phyloP scores from a whole-genome alignment of 441 rosid species.

The Macaranga tanarius region DNA sequence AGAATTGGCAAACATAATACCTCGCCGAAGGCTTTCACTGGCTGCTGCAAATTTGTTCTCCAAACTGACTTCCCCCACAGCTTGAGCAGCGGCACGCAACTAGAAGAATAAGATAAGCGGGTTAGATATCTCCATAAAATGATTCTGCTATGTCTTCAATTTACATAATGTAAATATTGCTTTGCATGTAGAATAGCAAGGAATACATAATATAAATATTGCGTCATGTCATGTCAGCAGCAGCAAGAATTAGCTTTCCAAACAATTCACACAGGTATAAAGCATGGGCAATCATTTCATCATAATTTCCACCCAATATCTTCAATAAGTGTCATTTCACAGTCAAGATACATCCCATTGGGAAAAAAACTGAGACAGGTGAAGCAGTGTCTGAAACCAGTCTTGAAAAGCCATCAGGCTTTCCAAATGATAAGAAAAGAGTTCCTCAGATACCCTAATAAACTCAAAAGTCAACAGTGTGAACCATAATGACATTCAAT shows the following conservation, averaged over 20 bases:
- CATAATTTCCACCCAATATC: not conserved
- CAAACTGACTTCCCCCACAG: slow-evolving; percentile 78
- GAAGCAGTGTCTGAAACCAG: not conserved
- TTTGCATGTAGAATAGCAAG: not conserved
- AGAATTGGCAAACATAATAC: slow-evolving; percentile 97
- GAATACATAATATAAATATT: not conserved
- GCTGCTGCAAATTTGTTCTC: slow-evolving; percentile 85
- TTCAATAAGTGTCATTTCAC: not conserved
- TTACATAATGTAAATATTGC: not conserved
- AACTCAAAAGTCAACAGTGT: not conserved
- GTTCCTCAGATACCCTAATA: no score
- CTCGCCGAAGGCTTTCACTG: slow-evolving; percentile 85
- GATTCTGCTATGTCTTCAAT: not conserved
- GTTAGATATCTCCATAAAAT: not conserved
- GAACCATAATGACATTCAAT: not conserved
- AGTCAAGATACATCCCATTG: not conserved
- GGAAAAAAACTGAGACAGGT: not conserved
- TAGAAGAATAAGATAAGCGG: slow-evolving; percentile 31
- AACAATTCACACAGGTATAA: not conserved
- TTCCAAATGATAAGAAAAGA: no score
- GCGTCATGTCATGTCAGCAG: not conserved
- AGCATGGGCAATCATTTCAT: not conserved
- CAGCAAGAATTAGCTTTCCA: not conserved
- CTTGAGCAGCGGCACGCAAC: slow-evolving; percentile 88
- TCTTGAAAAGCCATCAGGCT: no score